Base-by-base conservation (phyloP, 2,329 filamentous ascomycete genomes). In the Colletotrichum chlorophyti region DNA sequence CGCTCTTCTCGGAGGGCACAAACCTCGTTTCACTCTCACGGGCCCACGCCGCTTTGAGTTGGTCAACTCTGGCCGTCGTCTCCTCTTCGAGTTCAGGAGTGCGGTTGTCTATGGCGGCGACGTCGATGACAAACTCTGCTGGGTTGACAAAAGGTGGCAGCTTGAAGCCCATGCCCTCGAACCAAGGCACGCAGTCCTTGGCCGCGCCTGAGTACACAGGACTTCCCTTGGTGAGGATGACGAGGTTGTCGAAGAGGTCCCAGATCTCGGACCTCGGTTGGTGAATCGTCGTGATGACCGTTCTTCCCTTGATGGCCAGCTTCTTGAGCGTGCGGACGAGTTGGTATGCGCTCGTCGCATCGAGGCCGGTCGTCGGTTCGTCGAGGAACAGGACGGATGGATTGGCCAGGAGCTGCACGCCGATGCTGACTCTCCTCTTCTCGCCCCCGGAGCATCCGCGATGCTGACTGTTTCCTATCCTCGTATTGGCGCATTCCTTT, bases 181-280 rank as follows among this genome's bases (percentile, higher is more conserved):
- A 92, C 78, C 91, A 89, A 0, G 82, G 73, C 4, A 91, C 69
- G 45, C 86, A 89, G 3, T 81, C 79, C 4, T 76, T 71, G 23
- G 82, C 79, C 1, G 77, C 73, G 0, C 90, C 90, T 19, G 86
- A 87, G 65, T 89, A 93, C 0, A 92, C 83, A 0, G 87, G 84
- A 29, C 81, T 83, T 0, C 90, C 90, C 64, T 80, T 82, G 2
- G 88, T 86, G 3, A 93, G 70, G 11, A 93, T 78, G 9, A 92
- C 77, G 7, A 93, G 77, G 58, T 86, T 85, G 69, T 93, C 90
- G 66, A 93, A 91, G 14, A 92, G 79, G 27, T 84, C 82, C 89
- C 90, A 93, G 12, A 93, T 93, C 69, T 93, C 90, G 0, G 89
- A 91, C 17, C 90, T 81, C 17, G 90, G 90, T 62, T 91, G 88